Evolutionary conservation across 208 protist genomes (phyloP).

Genomic region (Acanthamoeba lenticulata): DNA sequence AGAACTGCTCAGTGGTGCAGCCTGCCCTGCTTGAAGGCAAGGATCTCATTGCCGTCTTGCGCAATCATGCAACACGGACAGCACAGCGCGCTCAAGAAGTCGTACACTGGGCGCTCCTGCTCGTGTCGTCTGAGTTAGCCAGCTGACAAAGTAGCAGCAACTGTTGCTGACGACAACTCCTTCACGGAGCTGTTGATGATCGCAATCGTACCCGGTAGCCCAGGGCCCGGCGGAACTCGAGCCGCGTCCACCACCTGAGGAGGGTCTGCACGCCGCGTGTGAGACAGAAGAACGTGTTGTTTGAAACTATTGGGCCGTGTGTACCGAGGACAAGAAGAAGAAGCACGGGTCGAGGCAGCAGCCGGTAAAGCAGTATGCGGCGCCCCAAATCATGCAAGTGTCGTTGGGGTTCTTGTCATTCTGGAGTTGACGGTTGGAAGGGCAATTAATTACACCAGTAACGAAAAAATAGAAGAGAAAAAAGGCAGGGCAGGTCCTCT

Average conservation of each 20-base stretch:
- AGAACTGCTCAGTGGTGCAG: neutral
- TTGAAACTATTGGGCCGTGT: no score
- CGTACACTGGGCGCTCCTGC: neutral
- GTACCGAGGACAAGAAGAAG: conserved; percentile 4
- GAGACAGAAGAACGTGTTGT: neutral
- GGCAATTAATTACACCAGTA: neutral
- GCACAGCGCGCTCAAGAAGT: neutral
- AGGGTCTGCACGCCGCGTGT: neutral
- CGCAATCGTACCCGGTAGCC: neutral
- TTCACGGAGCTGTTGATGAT: neutral
- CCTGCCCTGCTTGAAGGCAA: conserved; percentile 17
- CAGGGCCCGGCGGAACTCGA: neutral
- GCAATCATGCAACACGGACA: conserved; percentile 18
- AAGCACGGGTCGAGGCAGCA: neutral
- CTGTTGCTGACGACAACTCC: no score
- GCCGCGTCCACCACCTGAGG: neutral
- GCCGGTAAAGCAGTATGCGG: neutral
- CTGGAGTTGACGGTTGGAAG: neutral
- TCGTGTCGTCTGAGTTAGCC: neutral
- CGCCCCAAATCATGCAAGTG: neutral
- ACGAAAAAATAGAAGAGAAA: neutral
- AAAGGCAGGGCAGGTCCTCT: neutral
- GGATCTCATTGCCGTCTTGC: conserved; percentile 13
- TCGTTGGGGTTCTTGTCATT: neutral
- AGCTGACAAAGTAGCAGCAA: neutral